Conservation (phyloP, 495 filamentous ascomycete genomes). For the Pseudotulostoma volvatum region DNA sequence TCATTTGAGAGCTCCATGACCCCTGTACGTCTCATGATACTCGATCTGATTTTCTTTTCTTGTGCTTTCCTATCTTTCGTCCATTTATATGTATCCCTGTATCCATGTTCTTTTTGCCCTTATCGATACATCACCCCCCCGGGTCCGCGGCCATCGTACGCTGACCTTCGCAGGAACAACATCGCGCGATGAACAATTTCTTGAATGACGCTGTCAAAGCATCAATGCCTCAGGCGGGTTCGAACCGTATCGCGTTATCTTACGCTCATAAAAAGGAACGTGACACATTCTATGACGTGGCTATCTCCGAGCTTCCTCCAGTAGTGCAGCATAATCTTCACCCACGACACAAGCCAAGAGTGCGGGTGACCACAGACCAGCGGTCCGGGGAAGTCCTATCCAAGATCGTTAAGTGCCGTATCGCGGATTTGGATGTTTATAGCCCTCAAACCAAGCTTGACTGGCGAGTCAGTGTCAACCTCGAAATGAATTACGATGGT, state of each 20-base stretch:
- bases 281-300: slow-evolving; percentile 70
- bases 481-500: slow-evolving; percentile 77
- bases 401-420: slow-evolving; percentile 73
- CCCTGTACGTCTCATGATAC: slow-evolving; percentile 38
- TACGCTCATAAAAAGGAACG: slow-evolving; percentile 68
- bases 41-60: too few species aligned
- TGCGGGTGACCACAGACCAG: slow-evolving; percentile 64
- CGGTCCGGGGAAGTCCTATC: slow-evolving; percentile 54
- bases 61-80: too few species aligned
- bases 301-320: slow-evolving; percentile 37
- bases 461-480: slow-evolving; percentile 75
- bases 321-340: slow-evolving; percentile 38
- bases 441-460: slow-evolving; percentile 58
- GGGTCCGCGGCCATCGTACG: too few species aligned
- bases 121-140: too few species aligned
- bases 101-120: too few species aligned
- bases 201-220: slow-evolving; percentile 52
- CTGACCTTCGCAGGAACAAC: slow-evolving; percentile 56
- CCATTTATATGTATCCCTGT: too few species aligned
- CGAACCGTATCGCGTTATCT: slow-evolving; percentile 47
- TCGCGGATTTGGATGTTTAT: slow-evolving; percentile 71
- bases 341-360: slow-evolving; percentile 43
- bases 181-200: slow-evolving; percentile 59
- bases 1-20: slow-evolving; percentile 75
- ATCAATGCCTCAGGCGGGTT: slow-evolving; percentile 20